Conservation (phyloP, 108 stramenopile species). For the Epipyxis sp. region DNA sequence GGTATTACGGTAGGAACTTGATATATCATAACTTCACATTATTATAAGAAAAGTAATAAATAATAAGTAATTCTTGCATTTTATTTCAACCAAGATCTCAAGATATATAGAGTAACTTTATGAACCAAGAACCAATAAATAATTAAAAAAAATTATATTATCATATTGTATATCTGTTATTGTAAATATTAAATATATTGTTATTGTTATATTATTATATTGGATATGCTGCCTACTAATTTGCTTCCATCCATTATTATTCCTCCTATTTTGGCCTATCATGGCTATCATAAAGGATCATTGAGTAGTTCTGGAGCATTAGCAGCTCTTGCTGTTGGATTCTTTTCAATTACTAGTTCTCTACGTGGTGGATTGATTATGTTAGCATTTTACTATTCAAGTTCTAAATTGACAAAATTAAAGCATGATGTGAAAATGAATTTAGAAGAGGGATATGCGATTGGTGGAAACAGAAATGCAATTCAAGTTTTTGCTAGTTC, state of each 20-base stretch:
- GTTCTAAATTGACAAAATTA: constrained; percentile 33
- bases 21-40: no score
- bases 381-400: constrained; percentile 29
- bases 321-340: constrained; percentile 37
- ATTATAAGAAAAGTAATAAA: no score
- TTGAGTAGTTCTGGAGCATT: constrained; percentile 27
- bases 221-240: no score
- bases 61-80: no score
- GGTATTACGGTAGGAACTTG: no score
- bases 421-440: constrained; percentile 22
- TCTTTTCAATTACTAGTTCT: background rate
- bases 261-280: background rate
- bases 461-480: constrained; percentile 26
- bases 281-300: constrained; percentile 23
- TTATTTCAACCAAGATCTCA: no score
- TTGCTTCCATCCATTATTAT: background rate
- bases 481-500: constrained; percentile 39
- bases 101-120: no score
- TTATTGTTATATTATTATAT: no score
- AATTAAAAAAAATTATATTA: no score
- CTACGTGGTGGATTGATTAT: constrained; percentile 26
- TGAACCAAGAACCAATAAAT: no score
- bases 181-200: no score
- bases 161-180: no score
- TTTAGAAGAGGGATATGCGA: constrained; percentile 12